Evolutionary conservation across 2,329 filamentous ascomycete species (phyloP), one percentile per base, ranked within the genome.

Genomic region (Exophiala spinifera): DNA sequence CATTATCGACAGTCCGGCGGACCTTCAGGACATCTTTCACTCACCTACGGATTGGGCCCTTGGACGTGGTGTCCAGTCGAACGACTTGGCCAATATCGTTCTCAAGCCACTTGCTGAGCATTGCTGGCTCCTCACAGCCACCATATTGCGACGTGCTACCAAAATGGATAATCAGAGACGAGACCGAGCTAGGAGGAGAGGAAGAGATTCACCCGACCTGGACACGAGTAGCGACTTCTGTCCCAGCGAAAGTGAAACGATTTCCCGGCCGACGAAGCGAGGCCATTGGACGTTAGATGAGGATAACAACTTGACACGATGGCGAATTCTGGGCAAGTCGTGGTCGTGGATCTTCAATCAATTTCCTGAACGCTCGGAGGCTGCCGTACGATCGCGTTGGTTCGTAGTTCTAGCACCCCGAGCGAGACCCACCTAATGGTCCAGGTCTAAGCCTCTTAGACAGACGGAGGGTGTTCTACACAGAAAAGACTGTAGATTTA

Each of bases 331-430:
- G 10, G 37, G 37, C 37, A 40, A 46, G 43, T 23, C 25, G 20
- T 46, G 43, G 43, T 46, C 43, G 43, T 25, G 43, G 20, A 47
- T 47, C 23, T 25, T 31, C 34, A 25, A 34, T 34, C 44, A 15
- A 34, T 34, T 47, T 33, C 20, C 31, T 21, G 43, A 28, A 15
- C 31, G 44, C 14, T 19, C 23, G 14, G 7, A 47, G 34, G n/a
- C 44, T 47, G 31, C 11, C n/a, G 23, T 47, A 28, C 23, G 23
- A 13, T 40, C 37, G 37, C 37, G 37, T 40, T 40, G 37, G 37
- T 40, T 40, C 15, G 37, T 40, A 15, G 37, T 40, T 15, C 37
- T 40, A 15, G 37, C 37, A 40, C 37, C 37, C 6, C 11, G 17
- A 40, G 37, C 37, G 17, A 17, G n/a, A 40, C 37, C 37, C 10